A percentile compares a stretch with the other conserved stretches of the same genome.
These are phyloP conservation scores for Plectosphaerella cucumerina DNA, from an alignment of 2,329 filamentous ascomycete genomes.

Conservation along the genomic window DNA sequence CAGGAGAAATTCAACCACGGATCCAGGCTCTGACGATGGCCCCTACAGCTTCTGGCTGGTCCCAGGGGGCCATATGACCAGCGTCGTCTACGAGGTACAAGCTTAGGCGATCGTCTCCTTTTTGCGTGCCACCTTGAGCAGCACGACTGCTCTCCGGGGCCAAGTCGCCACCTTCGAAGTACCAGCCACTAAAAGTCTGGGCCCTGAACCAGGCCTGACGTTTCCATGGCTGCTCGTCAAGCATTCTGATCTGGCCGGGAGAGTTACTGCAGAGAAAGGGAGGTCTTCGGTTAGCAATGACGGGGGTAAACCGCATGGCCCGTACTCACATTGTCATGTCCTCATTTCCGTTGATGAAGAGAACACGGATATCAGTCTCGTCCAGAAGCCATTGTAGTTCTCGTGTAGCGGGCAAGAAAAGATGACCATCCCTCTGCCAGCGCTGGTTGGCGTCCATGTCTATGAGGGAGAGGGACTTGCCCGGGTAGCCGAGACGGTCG, in stretches of 20 bases:
- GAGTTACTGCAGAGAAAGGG: neutral
- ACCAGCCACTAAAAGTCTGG: neutral
- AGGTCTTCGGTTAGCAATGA: neutral
- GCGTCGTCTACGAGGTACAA: slow-evolving; percentile 4
- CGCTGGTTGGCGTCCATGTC: neutral
- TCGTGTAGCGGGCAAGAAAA: neutral
- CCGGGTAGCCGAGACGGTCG: neutral
- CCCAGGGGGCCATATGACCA: slow-evolving; percentile 4
- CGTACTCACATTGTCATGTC: slow-evolving; percentile 1
- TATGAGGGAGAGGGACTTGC: neutral
- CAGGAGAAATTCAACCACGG: too few relatives aligned
- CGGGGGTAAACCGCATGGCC: neutral
- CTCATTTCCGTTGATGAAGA: slow-evolving; percentile 9
- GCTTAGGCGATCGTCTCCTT: neutral
- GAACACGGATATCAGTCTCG: neutral
- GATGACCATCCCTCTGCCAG: neutral
- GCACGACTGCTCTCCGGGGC: neutral
- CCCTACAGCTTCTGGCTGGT: slow-evolving; percentile 1
- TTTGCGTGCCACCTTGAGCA: neutral
- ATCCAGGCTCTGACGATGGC: neutral
- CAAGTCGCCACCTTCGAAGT: neutral
- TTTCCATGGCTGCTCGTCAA: neutral
- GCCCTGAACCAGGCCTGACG: neutral
- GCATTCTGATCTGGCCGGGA: neutral
- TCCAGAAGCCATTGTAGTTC: slow-evolving; percentile 5